Base-by-base conservation (phyloP, 2,329 filamentous ascomycete genomes). In the Neofusicoccum sp. region DNA sequence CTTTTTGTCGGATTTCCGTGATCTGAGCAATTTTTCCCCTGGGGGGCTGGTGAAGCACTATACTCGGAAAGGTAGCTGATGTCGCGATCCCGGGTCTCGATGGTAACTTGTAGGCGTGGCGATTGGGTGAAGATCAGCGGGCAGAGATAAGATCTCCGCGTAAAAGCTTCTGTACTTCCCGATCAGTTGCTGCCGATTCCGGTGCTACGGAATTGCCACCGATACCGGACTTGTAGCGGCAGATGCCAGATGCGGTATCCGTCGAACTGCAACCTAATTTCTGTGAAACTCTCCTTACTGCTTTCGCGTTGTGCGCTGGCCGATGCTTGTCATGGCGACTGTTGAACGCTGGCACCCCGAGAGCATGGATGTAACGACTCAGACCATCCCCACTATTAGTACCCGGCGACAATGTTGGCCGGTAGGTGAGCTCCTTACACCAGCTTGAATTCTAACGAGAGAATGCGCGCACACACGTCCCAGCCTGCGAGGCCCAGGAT, bases 111-210 rank as follows among this genome's bases (percentile, higher is more conserved):
- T 33, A 31, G 37, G 39, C 39, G n/a, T 22, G 8, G n/a, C 28
- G 33, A 29, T 16, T 9, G 1, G 14, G 50, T n/a, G 29, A 56
- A 43, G 50, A 56, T 56, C 33, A 8, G 36, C 50, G 12, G 43
- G 37, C 50, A 33, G 16, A 56, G 50, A 56, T 56, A 56, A 56
- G 50, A 56, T 56, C 22, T 43, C 43, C 50, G 37, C 50, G 31
- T 31, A n/a, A 31, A 28, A 56, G 6, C 36, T 31, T 43, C 37
- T 36, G 50, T 29, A 36, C 22, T 22, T 22, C 22, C 22, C 22
- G 22, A 22, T 22, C 22, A 22, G 22, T 22, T 22, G 22, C 22
- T 22, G 22, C 22, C 22, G 22, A 22, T 22, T 22, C 22, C 22
- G 22, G 22, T 22, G 22, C 22, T 22, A 22, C 36, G 50, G 50